Conservation (phyloP, 441 rosid species). For the Lepidium campestre region DNA sequence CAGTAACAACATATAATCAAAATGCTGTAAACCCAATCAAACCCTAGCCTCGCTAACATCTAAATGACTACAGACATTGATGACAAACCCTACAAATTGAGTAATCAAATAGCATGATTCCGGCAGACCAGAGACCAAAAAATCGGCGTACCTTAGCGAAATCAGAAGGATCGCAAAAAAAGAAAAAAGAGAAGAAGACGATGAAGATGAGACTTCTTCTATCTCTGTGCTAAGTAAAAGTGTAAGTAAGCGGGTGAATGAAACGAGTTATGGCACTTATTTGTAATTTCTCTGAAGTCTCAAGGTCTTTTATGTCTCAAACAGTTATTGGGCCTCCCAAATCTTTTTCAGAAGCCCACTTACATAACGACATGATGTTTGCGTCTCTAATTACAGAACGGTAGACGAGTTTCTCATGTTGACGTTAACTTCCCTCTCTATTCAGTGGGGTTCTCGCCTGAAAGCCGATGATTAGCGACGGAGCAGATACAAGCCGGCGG, state of each 20-base stretch:
- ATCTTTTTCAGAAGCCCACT: not conserved
- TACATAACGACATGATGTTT: conserved; percentile 14
- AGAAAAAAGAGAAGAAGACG: conserved; percentile 3
- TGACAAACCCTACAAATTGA: not conserved
- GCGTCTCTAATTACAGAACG: not conserved
- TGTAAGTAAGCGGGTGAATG: not conserved
- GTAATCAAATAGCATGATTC: not conserved
- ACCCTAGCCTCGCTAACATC: conserved; percentile 11
- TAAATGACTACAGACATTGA: not conserved
- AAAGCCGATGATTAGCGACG: conserved; percentile 23
- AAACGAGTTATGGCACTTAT: not conserved
- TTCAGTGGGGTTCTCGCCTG: not conserved
- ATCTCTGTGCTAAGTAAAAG: not conserved
- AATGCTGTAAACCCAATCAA: not conserved
- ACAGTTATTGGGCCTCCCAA: not conserved
- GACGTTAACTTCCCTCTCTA: too few relatives aligned
- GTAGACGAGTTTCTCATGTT: not conserved
- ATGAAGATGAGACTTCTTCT: conserved; percentile 8
- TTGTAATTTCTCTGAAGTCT: conserved; percentile 6
- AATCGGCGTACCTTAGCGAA: conserved; percentile 12
- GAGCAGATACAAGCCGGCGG: conserved; percentile 38
- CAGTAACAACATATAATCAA: conserved; percentile 10
- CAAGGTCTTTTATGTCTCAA: not conserved
- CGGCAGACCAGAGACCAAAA: not conserved
- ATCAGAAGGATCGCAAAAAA: conserved; percentile 11